Base-by-base conservation (phyloP, 257 asterid species). In the Solanum gandarillasii region DNA sequence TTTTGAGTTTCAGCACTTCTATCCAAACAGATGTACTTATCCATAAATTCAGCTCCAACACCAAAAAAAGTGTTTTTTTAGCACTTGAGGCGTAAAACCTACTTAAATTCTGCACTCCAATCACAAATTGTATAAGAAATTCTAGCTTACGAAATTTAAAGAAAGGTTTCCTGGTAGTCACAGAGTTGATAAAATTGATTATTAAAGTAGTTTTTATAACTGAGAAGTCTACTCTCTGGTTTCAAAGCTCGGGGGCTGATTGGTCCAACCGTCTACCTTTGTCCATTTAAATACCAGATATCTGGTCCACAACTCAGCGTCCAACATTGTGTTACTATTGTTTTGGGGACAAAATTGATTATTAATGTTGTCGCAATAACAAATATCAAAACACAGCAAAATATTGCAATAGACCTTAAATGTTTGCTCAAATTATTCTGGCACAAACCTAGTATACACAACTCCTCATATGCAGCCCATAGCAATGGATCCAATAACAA, bases 391-490 rank as follows among this genome's bases (percentile, higher is more conserved):
- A 38, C 48, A 21, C 31, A 21, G 83, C 11, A 38, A 74, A 21
- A 36, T 74, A 20, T 36, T 75, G 58, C 31, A 36, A 36, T 21
- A 36, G 52, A 76, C 13, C 83, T 76, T 76, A 23, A 74, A 76
- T 76, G 60, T 38, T 78, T 39, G 36, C 52, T 41, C 34, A 78
- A 78, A 25, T 13, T 25, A 78, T 25, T 78, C 36, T 78, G 87
- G 36, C 74, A 83, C 91, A 83, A 88, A 95, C 99, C 99, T 95
- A 97, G 95, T 87, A 89, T 85, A 71, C 98, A 97, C 46, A 97
- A 94, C 91, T 97, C 99, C 90, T 97, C 99, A 89, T 95, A 96
- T 85, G 99, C 99, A 92, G 94, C 91, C 99, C 99, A 97, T 85
- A 97, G 90, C 70, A 97, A 91, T 62, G 99, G 99, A 94, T 97